phyloP scores from a whole-genome alignment of 306 rosid species.

The Neltuma alba region DNA sequence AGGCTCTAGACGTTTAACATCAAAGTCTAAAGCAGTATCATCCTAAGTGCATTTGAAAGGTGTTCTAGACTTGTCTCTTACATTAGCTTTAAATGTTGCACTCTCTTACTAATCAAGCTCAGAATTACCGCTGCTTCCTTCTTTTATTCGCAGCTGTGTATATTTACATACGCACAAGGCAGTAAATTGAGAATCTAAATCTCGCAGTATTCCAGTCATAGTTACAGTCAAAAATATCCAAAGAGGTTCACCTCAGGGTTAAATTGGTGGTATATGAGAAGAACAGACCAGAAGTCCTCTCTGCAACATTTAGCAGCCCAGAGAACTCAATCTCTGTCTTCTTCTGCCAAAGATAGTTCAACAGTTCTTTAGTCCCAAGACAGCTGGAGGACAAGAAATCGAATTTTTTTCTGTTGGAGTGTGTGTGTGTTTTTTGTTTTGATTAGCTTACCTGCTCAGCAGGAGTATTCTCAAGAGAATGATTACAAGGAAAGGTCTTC shows the following conservation, averaged over 20 bases:
- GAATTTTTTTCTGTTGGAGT: background rate
- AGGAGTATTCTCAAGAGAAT: slow-evolving; percentile 66
- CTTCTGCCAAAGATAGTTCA: slow-evolving; percentile 59
- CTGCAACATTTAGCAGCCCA: slow-evolving; percentile 71
- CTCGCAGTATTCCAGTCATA: slow-evolving; percentile 23
- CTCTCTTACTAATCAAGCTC: slow-evolving; percentile 15
- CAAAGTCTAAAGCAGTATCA: slow-evolving; percentile 13
- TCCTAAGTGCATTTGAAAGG: slow-evolving; percentile 10
- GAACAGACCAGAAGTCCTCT: slow-evolving; percentile 85
- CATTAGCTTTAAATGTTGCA: slow-evolving; percentile 22
- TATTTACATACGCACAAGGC: slow-evolving; percentile 4
- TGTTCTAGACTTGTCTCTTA: slow-evolving; percentile 9
- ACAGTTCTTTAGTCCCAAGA: slow-evolving; percentile 32
- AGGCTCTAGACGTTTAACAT: slow-evolving; percentile 20
- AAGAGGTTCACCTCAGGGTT: slow-evolving; percentile 82
- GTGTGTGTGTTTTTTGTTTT: background rate
- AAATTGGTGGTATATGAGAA: slow-evolving; percentile 88
- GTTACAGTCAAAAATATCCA: slow-evolving; percentile 24
- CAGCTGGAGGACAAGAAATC: slow-evolving; percentile 33
- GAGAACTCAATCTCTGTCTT: slow-evolving; percentile 85
- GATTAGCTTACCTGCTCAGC: slow-evolving; percentile 65
- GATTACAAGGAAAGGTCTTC: slow-evolving; percentile 88
- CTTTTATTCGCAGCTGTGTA: background rate
- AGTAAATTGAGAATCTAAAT: slow-evolving; percentile 27
- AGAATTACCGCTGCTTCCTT: slow-evolving; percentile 34